Evolutionary conservation across 2,329 filamentous ascomycete genomes (phyloP), one percentile per base, ranked within the genome.

Genomic region (Thermomyces lanuginosus): DNA sequence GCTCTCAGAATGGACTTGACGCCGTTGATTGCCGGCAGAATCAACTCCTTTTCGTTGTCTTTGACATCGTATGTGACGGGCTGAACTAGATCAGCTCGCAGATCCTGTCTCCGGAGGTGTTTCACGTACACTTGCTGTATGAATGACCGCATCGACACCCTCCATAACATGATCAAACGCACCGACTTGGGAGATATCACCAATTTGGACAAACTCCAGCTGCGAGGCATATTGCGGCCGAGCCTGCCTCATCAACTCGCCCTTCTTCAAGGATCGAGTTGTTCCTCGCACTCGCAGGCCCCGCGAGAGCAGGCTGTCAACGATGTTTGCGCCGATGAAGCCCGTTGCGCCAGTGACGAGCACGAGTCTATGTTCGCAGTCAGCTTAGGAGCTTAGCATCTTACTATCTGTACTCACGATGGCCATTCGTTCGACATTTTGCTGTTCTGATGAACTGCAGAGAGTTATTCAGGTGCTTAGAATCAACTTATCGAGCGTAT

Each of bases 341-440:
- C 44, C 44, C 11, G 43, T 43, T 2, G 36, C 40, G 3, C 44
- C 44, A 1, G 42, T 45, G 10, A 44, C 36, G 19, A 43, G 36
- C 15, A 43, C 34, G 23, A 30, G 24, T 7, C n/a, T n/a, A n/a
- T n/a, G n/a, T n/a, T n/a, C n/a, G n/a, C n/a, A n/a, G n/a, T n/a
- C n/a, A n/a, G n/a, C n/a, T n/a, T n/a, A n/a, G n/a, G n/a, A n/a
- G n/a, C n/a, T n/a, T n/a, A n/a, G n/a, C n/a, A n/a, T n/a, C n/a
- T n/a, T n/a, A n/a, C n/a, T n/a, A n/a, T n/a, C n/a, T n/a, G n/a
- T n/a, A n/a, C n/a, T n/a, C n/a, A n/a, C n/a, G n/a, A n/a, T n/a
- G n/a, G n/a, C n/a, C n/a, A n/a, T n/a, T n/a, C n/a, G n/a, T n/a
- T n/a, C n/a, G n/a, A n/a, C n/a, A n/a, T n/a, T n/a, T n/a, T n/a